Evolutionary conservation across 805 yeast species (phyloP), one percentile per base, ranked within the genome.

Genomic region (Metschnikowia lochheadii): DNA sequence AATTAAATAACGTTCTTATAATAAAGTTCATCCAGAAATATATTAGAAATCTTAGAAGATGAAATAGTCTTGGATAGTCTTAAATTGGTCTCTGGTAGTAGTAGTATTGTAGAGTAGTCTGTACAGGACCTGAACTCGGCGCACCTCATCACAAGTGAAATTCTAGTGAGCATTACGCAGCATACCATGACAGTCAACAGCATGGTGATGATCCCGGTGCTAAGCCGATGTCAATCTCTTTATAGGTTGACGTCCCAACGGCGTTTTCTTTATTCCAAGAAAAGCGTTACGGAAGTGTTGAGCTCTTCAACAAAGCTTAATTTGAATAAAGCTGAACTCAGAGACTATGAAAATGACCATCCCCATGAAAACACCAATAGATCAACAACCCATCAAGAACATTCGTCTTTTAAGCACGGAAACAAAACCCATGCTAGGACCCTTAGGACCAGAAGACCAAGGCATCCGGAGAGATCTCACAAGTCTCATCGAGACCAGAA

Each of bases 221-320:
- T 33, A 11, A 15, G 31, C 23, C 31, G 45, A 33, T 32, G 13
- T 42, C 8, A 21, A 10, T n/a, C 11, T 3, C 15, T 32, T 18
- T 10, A 17, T 6, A 32, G 6, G 10, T 15, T 8, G 13, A 7
- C 13, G 14, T n/a, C 5, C 4, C 45, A 33, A 18, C 6, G 10
- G 40, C 40, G 47, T 11, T 36, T 44, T 10, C 14, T 33, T 1
- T 4, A 23, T 13, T 15, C 34, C 10, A 35, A 26, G 17, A 17
- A 23, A 14, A 35, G 26, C 13, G 47, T 44, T 13, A 6, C 33
- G 14, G 33, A 44, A 11, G 47, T 35, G 10, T 35, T 44, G 34
- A 44, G 40, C 47, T 23, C 40, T 8, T 21, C 40, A 15, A 17
- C 47, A 23, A 35, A 36, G 11, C 40, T 44, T 18, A 44, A 44